Conservation (phyloP, 805 yeast genomes). For the Ogataea sp. region DNA sequence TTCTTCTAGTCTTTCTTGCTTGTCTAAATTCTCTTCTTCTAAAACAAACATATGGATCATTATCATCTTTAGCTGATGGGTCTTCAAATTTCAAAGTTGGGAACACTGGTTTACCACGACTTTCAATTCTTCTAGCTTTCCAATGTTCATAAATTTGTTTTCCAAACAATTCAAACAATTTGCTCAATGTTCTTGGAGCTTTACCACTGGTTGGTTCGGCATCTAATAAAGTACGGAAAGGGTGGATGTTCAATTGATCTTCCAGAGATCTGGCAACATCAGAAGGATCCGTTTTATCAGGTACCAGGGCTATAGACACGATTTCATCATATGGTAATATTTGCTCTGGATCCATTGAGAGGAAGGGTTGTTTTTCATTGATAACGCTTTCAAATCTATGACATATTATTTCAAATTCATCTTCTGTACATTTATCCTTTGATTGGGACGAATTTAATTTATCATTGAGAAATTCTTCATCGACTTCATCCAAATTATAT, state of each 20-base stretch:
- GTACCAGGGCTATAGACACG: conserved; percentile 37
- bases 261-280: conserved; percentile 51
- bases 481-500: conserved; percentile 86
- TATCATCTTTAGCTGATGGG: conserved; percentile 73
- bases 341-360: conserved; percentile 76
- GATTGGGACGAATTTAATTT: conserved; percentile 30
- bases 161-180: conserved; percentile 55
- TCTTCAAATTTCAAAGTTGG: conserved; percentile 82
- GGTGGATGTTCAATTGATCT: conserved; percentile 44
- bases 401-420: conserved; percentile 77
- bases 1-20: conserved; percentile 91
- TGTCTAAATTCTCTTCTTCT: conserved; percentile 92
- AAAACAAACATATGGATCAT: conserved; percentile 92
- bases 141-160: conserved; percentile 69
- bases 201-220: conserved; percentile 30
- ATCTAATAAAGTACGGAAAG: conserved; percentile 55
- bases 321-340: conserved; percentile 66
- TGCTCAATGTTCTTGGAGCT: conserved; percentile 35
- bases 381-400: conserved; percentile 68
- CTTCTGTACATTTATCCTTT: conserved; percentile 48
- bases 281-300: conserved; percentile 41
- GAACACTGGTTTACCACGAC: conserved; percentile 62
- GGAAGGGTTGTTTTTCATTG: conserved; percentile 78
- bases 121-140: conserved; percentile 61
- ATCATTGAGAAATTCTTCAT: conserved; percentile 54